Base-by-base conservation (phyloP, 2,329 filamentous ascomycete species). In the Clathrospora elynae region DNA sequence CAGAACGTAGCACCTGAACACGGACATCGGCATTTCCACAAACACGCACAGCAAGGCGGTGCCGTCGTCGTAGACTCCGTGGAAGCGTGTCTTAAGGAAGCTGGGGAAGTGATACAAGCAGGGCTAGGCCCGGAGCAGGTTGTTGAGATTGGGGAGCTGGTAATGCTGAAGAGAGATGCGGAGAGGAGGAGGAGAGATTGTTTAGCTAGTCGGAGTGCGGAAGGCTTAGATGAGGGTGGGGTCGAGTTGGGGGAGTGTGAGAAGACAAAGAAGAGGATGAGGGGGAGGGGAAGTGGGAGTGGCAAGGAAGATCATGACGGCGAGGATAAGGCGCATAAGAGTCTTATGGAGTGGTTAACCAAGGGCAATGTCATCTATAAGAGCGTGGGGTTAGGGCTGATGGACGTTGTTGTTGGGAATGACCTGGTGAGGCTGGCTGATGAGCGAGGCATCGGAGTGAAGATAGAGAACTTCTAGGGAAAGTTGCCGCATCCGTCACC, bases 31-130 rank as follows among this genome's bases (percentile, higher is more conserved):
- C 85, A 89, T 63, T 83, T 83, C 46, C 86, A 90, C 64, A 87
- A 79, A 70, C 78, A 82, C 43, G 75, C 79, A 11, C 67, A 75
- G 16, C 74, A 81, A 41, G 82, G 83, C 4, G 80, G 82, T 0
- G 78, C 84, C 0, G 70, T 86, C 1, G 72, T 85, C 4, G 81
- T 83, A 2, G 80, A 85, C 62, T 91, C 86, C 7, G 76, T 95
- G 0, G 85, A 89, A 18, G 88, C 87, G 0, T 90, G 86, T 31
- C 67, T 96, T 29, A 84, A 85, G 57, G 89, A 96, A 64, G 87
- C 91, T 0, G 92, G 92, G 0, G 92, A 97, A 73, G 76, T 97
- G 33, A 86, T 95, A 7, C 82, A 89, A 53, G 88, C 89, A 0
- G 84, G 83, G 0, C 74, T 96, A 18, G 77, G 77, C 14, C 84